These are phyloP conservation scores for Grosmannia huntii DNA, from an alignment of 2,329 filamentous ascomycete genomes.

Conservation along the genomic window DNA sequence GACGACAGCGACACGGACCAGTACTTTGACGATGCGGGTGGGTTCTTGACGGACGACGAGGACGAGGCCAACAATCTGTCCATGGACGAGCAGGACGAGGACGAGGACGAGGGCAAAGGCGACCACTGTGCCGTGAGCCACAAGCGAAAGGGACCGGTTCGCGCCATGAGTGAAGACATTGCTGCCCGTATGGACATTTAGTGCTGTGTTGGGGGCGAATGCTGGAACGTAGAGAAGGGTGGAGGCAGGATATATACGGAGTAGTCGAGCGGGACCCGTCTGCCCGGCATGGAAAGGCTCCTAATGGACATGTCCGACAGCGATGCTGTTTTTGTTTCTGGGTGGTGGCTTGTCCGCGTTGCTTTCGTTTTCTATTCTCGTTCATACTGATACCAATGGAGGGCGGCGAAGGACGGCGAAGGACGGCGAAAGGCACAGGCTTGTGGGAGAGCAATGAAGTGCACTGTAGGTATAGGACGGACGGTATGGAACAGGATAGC, in stretches of 20 bases:
- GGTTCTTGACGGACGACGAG: conserved; percentile 33
- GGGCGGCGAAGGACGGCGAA: too few relatives aligned
- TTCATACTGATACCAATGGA: not conserved
- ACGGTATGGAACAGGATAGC: not conserved
- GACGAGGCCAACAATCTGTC: conserved; percentile 18
- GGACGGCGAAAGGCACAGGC: not conserved
- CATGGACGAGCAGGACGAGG: conserved; percentile 29
- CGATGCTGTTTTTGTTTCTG: not conserved
- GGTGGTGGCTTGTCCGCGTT: not conserved
- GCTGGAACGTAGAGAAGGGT: not conserved
- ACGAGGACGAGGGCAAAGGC: conserved; percentile 19
- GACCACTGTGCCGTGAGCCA: conserved; percentile 28
- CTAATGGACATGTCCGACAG: too few relatives aligned
- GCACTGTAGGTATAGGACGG: not conserved
- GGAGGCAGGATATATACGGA: not conserved
- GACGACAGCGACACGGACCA: conserved; percentile 44
- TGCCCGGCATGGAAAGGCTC: too few relatives aligned
- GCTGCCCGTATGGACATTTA: conserved; percentile 51
- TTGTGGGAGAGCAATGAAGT: not conserved
- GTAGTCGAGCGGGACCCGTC: too few relatives aligned
- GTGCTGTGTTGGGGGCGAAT: conserved; percentile 3
- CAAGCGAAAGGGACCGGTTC: conserved; percentile 28
- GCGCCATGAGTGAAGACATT: conserved; percentile 50
- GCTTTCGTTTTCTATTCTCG: not conserved
- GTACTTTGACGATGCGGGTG: conserved; percentile 31